phyloP scores from a whole-genome alignment of 306 rosid genomes.

The Castanopsis chinensis region DNA sequence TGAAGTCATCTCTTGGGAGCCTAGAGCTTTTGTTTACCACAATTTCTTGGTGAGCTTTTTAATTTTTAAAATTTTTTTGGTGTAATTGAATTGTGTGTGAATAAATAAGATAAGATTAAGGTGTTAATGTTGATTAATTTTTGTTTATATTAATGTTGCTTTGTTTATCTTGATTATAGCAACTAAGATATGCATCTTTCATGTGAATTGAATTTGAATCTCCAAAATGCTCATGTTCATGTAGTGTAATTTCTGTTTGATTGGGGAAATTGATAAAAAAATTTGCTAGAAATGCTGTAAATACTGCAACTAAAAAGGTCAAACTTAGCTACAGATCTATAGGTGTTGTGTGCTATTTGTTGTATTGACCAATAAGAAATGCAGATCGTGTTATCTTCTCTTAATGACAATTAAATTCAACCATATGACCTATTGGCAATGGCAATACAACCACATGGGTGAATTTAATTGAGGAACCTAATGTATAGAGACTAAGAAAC shows the following conservation, averaged over 20 bases:
- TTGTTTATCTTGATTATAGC: background rate
- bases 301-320: background rate
- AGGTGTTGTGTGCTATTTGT: too few species aligned
- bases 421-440: too few species aligned
- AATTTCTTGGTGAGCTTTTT: conserved; percentile 69
- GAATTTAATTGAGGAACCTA: too few species aligned
- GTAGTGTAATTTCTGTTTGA: too few species aligned
- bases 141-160: background rate
- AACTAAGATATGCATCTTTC: background rate
- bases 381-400: too few species aligned
- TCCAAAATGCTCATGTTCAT: too few species aligned
- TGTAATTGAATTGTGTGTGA: background rate
- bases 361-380: too few species aligned
- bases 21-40: conserved; percentile 89
- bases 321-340: too few species aligned
- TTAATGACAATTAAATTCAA: too few species aligned
- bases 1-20: conserved; percentile 96
- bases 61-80: too few species aligned
- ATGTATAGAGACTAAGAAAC: too few species aligned
- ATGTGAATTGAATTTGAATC: background rate
- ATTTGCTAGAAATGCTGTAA: background rate
- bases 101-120: background rate
- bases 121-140: background rate
- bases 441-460: too few species aligned
- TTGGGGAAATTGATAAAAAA: background rate